Evolutionary conservation across 73 alveolate species (phyloP).

Genomic region (Tetrahymena malaccensis): DNA sequence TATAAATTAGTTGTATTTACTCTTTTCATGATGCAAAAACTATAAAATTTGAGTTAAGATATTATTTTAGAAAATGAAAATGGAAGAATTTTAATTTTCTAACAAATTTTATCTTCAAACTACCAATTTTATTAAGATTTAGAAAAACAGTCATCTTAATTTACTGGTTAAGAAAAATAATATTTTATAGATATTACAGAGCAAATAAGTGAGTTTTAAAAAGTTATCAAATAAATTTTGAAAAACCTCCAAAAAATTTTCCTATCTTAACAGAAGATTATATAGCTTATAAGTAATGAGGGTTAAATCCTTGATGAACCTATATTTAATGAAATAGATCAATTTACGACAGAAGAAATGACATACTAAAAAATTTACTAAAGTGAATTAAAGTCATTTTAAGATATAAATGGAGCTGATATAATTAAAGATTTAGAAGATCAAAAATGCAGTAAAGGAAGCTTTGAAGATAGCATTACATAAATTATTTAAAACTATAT

Average conservation of each 20-base stretch:
- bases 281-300: background rate
- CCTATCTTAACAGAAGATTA: background rate
- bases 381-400: no score
- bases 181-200: background rate
- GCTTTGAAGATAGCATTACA: background rate
- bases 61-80: background rate
- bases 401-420: background rate
- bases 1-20: no score
- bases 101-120: background rate
- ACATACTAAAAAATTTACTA: no score
- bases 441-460: no score
- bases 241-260: background rate
- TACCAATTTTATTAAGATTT: background rate
- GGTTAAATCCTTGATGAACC: no score
- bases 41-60: background rate
- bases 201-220: background rate
- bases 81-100: background rate
- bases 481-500: background rate
- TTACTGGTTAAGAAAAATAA: background rate
- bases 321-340: no score
- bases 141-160: background rate
- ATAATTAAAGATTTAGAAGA: background rate
- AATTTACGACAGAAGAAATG: background rate
- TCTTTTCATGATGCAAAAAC: background rate
- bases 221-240: background rate